A percentile compares a stretch with the other conserved stretches of the same genome.
Conservation (phyloP, 176 grass and related monocot species). For the Puya raimondii region DNA sequence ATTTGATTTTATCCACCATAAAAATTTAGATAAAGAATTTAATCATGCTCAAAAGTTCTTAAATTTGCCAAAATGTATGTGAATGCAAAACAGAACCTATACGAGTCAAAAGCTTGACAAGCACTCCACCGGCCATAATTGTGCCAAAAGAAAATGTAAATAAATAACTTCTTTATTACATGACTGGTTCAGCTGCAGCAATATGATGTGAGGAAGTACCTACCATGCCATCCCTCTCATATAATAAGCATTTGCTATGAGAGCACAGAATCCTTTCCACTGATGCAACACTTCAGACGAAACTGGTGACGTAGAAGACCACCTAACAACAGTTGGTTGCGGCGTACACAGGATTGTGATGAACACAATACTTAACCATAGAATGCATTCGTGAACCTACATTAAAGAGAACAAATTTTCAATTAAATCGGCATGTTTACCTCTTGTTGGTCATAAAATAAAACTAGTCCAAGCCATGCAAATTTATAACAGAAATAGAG, state of each 20-base stretch:
- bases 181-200: no score
- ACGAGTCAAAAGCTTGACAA: no score
- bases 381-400: slow-evolving; percentile 51
- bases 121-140: no score
- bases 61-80: no score
- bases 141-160: no score
- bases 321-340: slow-evolving; percentile 76
- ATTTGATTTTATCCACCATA: no score
- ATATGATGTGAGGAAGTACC: background rate
- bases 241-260: slow-evolving; percentile 94
- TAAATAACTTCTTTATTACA: no score
- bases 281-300: slow-evolving; percentile 72
- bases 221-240: slow-evolving; percentile 97
- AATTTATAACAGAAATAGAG: no score
- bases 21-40: no score
- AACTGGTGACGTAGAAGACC: slow-evolving; percentile 71
- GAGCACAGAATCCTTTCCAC: slow-evolving; percentile 93
- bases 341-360: slow-evolving; percentile 96
- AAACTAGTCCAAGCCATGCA: no score
- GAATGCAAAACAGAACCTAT: no score
- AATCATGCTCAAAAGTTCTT: no score
- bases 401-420: background rate
- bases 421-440: background rate
- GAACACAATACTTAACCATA: slow-evolving; percentile 93
- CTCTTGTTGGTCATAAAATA: background rate